phyloP scores from a whole-genome alignment of 1,284 basidiomycete genomes.

The Coniferiporia weirii region DNA sequence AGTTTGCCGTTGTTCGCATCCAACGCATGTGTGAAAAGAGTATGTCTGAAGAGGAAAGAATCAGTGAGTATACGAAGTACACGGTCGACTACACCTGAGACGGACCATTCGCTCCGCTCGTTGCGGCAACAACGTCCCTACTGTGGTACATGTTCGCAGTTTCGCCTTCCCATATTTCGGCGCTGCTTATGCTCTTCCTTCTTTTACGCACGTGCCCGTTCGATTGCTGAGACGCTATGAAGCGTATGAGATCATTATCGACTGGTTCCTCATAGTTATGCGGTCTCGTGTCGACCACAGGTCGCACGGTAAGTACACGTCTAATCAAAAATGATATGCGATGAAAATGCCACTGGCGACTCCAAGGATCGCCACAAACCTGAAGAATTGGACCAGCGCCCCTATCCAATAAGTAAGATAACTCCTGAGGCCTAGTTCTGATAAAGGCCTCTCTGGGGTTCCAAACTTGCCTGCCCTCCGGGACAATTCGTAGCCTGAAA shows the following conservation, averaged over 20 bases:
- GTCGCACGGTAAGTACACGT: constrained; percentile 18
- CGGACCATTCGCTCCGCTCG: constrained; percentile 14
- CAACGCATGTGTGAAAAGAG: constrained; percentile 42
- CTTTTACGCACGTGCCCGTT: constrained; percentile 1
- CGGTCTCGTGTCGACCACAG: constrained; percentile 10
- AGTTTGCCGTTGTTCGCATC: constrained; percentile 50
- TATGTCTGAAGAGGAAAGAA: constrained; percentile 29
- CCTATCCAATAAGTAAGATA: constrained; percentile 93
- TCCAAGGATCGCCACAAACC: constrained; percentile 35
- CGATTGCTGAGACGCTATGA: not conserved
- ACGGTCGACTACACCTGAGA: not conserved
- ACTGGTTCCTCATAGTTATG: not conserved
- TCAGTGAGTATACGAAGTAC: not conserved
- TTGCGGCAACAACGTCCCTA: constrained; percentile 13
- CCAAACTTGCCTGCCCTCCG: constrained; percentile 73
- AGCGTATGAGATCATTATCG: constrained; percentile 14
- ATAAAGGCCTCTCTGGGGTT: constrained; percentile 92
- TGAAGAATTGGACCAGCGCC: constrained; percentile 78
- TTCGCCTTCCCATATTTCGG: constrained; percentile 7
- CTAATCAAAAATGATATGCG: constrained; percentile 3
- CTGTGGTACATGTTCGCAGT: constrained; percentile 10
- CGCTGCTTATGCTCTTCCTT: not conserved
- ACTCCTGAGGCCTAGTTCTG: constrained; percentile 86
- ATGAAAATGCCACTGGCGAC: not conserved
- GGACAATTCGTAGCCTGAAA: constrained; percentile 87